Base-by-base conservation (phyloP, 768 basidiomycete species). In the Leucosporidium creatinivorum region DNA sequence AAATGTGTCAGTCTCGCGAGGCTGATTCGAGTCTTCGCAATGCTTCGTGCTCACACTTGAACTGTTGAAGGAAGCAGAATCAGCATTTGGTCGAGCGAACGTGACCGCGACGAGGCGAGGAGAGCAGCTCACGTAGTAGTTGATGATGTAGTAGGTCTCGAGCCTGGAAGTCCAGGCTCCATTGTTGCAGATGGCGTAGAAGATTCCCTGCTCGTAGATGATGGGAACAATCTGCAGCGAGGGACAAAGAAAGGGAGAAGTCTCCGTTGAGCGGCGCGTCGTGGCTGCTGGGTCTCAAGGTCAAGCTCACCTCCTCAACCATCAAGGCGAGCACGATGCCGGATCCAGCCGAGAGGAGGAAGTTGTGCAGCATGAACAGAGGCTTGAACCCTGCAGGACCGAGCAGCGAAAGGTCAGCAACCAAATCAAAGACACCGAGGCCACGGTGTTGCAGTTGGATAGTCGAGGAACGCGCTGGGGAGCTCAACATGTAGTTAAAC, bases 101-200 rank as follows among this genome's bases (percentile, higher is more conserved):
- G 23, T 1, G 55, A 1, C 54, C 49, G n/a, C 2, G 23, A 6
- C 7, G 47, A 18, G 28, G 23, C n/a, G 15, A 31, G 21, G 26
- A 4, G 44, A 58, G 62, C 18, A 31, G 79, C 97, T 97, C 85
- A 96, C 91, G 80, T 87, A 93, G 81, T 98, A 99, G 82, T 99
- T 99, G 82, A 97, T 83, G 83, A 98, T 92, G 82, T 99, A 98
- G 82, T 90, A 97, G 76, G 93, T 88, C 81, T 97, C 89, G 78
- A 97, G 82, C 36, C 63, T 60, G 5, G 86, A 82, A 51, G 94
- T 93, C 91, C 91, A 99, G 63, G 92, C 85, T 4, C 79, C 75
- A 31, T 82, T 81, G 66, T 83, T 78, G 79, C 96, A 99, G 72
- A 98, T 85, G 47, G 87, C 85, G 76, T 84, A 81, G 80, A 87